Conservation (phyloP, 2,329 filamentous ascomycete species). For the Fusarium buxicola region DNA sequence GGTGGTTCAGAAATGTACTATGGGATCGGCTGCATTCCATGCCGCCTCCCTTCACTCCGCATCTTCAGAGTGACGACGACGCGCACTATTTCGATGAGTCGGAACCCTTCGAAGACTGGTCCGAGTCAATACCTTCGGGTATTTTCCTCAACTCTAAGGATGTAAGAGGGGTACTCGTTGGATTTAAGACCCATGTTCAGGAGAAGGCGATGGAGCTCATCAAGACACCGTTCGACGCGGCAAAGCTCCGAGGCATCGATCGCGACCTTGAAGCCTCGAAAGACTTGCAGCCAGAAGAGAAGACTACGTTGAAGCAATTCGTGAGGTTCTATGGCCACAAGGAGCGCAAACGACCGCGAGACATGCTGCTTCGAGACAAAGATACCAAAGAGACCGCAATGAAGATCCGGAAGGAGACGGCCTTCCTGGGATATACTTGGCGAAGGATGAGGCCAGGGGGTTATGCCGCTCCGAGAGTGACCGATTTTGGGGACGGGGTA, state of each 20-base stretch:
- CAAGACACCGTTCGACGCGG: constrained; percentile 60
- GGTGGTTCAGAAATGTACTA: constrained; percentile 82
- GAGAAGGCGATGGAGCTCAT: constrained; percentile 59
- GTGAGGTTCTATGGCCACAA: constrained; percentile 66
- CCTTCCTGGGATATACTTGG: constrained; percentile 93
- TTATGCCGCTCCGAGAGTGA: constrained; percentile 39
- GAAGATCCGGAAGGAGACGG: constrained; percentile 81
- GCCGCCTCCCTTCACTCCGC: constrained; percentile 82
- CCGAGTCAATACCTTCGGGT: constrained; percentile 58
- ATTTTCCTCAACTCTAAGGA: constrained; percentile 47
- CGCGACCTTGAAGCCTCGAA: constrained; percentile 57
- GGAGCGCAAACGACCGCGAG: constrained; percentile 83
- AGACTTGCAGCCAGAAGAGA: constrained; percentile 51
- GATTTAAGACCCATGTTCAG: constrained; percentile 57
- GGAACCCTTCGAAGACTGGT: constrained; percentile 74
- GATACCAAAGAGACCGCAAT: constrained; percentile 75
- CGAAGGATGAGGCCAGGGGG: constrained; percentile 60
- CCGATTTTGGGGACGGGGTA: constrained; percentile 3
- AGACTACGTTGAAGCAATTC: constrained; percentile 61
- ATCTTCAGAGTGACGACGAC: constrained; percentile 74
- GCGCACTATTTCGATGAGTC: constrained; percentile 94
- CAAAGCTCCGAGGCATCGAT: constrained; percentile 62
- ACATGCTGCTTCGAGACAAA: constrained; percentile 83
- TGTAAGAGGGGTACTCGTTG: constrained; percentile 49
- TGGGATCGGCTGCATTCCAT: constrained; percentile 81